Base-by-base conservation (phyloP, 2,329 filamentous ascomycete species). In the Colletotrichum sp. region DNA sequence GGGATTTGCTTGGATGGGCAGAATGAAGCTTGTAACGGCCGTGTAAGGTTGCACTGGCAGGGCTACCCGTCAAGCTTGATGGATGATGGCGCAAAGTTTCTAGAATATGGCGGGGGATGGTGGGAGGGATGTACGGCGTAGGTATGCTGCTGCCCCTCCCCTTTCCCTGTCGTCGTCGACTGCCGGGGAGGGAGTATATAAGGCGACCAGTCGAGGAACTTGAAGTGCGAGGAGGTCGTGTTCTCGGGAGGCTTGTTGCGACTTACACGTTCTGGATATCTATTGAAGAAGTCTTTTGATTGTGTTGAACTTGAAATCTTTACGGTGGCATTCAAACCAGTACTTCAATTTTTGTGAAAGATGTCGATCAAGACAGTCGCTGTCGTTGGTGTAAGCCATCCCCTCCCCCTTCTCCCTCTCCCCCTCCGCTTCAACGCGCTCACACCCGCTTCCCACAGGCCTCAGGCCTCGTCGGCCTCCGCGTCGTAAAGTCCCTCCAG, bases 351-450 rank as follows among this genome's bases (percentile, higher is more conserved):
- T 5, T 19, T 44, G 8, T 44, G 39, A 60, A 70, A 59, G 22
- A 70, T 74, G 72, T 72, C 70, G 5, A 73, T 75, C 16, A 75
- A 68, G 39, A 75, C 68, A 34, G 73, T 75, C 19, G 73, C 70
- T 13, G 59, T 75, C 44, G 69, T 73, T 22, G 69, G 73, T 34
- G 73, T 75, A 73, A 55, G 73, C 32, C 3, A 6, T 0, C 1
- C 25, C 48, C 15, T 12, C 19, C 1, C 39, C 39, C 3, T n/a
- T 2, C n/a, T 1, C 44, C n/a, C n/a, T 7, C 44, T 7, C 0
- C 9, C 6, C 4, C 6, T 61, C 59, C n/a, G 59, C 32, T 61
- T 22, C 30, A 22, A n/a, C 19, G 59, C 28, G 0, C n/a, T 22
- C 52, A 16, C 34, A 39, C 32, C 2, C 9, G 39, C 8, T 48